These are phyloP conservation scores for Aspergillus pseudoviridinutans DNA, from an alignment of 2,329 filamentous ascomycete species.

Conservation along the genomic window DNA sequence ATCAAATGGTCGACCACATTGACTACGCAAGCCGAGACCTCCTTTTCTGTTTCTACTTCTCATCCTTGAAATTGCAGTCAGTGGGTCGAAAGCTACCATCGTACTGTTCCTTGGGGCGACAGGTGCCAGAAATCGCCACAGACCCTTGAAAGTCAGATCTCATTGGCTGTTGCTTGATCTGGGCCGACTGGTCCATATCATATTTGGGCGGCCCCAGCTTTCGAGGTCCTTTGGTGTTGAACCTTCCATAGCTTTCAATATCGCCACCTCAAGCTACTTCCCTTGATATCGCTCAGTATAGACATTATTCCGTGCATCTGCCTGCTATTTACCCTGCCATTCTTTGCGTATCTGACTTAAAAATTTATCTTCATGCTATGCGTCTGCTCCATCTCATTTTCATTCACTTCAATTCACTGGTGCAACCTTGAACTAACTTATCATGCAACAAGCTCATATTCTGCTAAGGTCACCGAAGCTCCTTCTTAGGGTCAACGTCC, in stretches of 20 bases:
- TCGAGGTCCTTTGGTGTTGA: background rate
- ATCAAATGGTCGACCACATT: background rate
- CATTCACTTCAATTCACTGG: background rate
- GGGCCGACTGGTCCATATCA: background rate
- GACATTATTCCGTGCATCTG: background rate
- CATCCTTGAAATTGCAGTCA: background rate
- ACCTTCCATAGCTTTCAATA: background rate
- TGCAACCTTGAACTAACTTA: conserved; percentile 7
- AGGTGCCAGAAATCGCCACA: background rate
- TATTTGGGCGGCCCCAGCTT: background rate
- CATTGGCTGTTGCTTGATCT: background rate
- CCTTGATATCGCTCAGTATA: background rate
- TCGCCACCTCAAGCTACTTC: background rate
- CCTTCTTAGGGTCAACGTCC: background rate
- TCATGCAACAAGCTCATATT: conserved; percentile 6
- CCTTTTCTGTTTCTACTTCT: background rate
- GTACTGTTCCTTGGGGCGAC: background rate
- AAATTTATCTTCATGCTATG: background rate
- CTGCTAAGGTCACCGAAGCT: conserved; percentile 2
- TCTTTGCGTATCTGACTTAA: background rate
- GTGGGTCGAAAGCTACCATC: background rate
- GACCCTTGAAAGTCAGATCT: background rate
- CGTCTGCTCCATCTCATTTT: background rate
- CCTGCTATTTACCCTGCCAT: background rate
- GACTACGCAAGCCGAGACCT: background rate